These are phyloP conservation scores for Pontederia crassipes DNA, from an alignment of 176 grass and related monocot genomes.

Conservation along the genomic window DNA sequence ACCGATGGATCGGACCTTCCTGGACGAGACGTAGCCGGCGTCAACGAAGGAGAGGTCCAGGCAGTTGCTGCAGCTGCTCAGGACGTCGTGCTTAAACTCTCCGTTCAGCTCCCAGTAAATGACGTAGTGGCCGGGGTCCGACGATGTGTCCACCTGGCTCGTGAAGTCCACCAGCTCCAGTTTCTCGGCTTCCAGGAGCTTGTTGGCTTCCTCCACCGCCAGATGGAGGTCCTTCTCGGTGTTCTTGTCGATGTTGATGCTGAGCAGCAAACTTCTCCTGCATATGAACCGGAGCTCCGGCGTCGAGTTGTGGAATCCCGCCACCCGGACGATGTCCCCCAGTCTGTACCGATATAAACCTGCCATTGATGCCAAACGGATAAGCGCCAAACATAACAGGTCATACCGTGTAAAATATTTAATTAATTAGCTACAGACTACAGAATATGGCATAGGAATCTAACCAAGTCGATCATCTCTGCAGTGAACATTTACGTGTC, in stretches of 20 bases:
- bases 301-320: conserved; percentile 74
- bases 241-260: conserved; percentile 94
- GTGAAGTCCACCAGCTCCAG: conserved; percentile 82
- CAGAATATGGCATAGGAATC: no score
- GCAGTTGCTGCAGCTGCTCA: conserved; percentile 66
- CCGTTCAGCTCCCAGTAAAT: conserved; percentile 75
- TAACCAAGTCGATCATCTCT: no score
- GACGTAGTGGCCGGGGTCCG: conserved; percentile 61
- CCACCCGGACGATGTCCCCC: conserved; percentile 60
- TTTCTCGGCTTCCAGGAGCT: conserved; percentile 55
- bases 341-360: conserved; percentile 72
- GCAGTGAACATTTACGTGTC: no score
- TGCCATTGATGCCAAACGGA: conserved; percentile 18
- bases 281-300: conserved; percentile 81
- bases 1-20: conserved; percentile 29
- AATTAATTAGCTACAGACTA: neutral
- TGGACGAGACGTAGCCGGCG: conserved; percentile 44
- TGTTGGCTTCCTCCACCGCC: conserved; percentile 36
- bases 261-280: conserved; percentile 51
- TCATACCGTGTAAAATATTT: neutral
- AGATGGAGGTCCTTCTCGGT: conserved; percentile 78
- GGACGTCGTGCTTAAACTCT: conserved; percentile 27
- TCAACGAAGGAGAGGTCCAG: conserved; percentile 55
- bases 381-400: neutral
- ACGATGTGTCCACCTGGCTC: conserved; percentile 48